Evolutionary conservation across 2,329 filamentous ascomycete species (phyloP), one percentile per base, ranked within the genome.

Genomic region (Ascomycota sp.): DNA sequence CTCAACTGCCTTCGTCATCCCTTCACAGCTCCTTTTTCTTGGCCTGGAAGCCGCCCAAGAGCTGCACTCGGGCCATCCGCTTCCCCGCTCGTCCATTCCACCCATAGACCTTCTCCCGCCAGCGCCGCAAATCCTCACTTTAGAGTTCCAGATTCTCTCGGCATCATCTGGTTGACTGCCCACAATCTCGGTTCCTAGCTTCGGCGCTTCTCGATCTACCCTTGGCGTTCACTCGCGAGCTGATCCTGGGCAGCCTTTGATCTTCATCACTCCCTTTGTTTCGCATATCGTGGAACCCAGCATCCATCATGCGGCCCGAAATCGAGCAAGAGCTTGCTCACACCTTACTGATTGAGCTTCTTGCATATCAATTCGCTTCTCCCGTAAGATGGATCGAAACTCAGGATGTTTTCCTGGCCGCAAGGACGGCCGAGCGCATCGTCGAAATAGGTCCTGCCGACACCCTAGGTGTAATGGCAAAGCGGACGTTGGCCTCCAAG

Each of bases 351-450:
- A 81, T 98, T 41, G 89, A 98, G 74, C 80, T 98, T 40, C 74
- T 98, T 43, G 89, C 89, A 63, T 98, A 95, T 59, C 89, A 98
- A 55, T 98, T 98, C 56, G 89, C 89, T 46, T 95, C 86, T 32
- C 89, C 89, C 30, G 89, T 98, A 45, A 76, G 89, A 74, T 98
- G 89, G 89, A 98, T 98, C 57, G 89, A 98, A 61, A 98, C 89
- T 32, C 89, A 98, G 61, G 89, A 98, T 86, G 89, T 98, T 45
- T 89, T 98, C 48, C 78, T 98, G 44, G 86, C 78, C 40, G 83
- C 95, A 57, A 89, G 92, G 61, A 78, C 75, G 30, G 91, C 89
- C 30, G 89, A 98, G 67, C 75, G 89, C 50, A 91, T 98, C 49
- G 89, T 98, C 45, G 89, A 98, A 57, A 77, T 98, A 44, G 89